Evolutionary conservation across 768 basidiomycete genomes (phyloP).

Genomic region (Mycena kentingensis): DNA sequence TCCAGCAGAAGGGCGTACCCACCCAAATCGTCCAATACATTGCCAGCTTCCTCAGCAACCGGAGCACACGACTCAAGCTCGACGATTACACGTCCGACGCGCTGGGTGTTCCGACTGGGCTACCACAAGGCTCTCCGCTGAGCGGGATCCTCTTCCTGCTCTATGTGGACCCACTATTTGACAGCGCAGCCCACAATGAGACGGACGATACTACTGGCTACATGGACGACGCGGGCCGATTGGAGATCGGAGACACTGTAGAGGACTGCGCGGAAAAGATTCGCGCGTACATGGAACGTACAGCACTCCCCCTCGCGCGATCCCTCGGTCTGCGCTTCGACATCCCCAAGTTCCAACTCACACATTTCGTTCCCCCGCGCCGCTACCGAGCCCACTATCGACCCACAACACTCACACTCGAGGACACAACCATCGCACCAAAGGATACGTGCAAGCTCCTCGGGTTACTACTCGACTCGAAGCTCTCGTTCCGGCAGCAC

Average conservation of each 20-base stretch:
- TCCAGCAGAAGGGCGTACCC: slow-evolving; percentile 14
- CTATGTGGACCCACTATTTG: neutral
- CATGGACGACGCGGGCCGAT: neutral
- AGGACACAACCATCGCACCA: slow-evolving; percentile 4
- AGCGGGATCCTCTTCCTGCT: neutral
- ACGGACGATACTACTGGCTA: neutral
- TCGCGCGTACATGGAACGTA: neutral
- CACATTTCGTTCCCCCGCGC: neutral
- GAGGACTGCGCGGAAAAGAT: neutral
- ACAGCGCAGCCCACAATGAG: neutral
- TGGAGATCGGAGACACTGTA: neutral
- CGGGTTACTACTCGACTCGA: slow-evolving; percentile 15
- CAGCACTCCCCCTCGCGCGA: neutral
- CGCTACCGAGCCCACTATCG: neutral
- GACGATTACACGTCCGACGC: slow-evolving; percentile 13
- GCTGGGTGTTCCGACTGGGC: neutral
- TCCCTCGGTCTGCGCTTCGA: neutral
- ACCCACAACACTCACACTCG: neutral
- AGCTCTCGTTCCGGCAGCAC: slow-evolving; percentile 17
- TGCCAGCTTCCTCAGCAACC: neutral
- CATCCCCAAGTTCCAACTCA: slow-evolving; percentile 3
- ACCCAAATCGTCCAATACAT: slow-evolving; percentile 3
- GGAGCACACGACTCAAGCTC: slow-evolving; percentile 19
- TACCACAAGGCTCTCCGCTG: neutral
- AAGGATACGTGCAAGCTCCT: slow-evolving; percentile 7